Percentiles rank a stretch among this genome's conserved stretches.
These are phyloP conservation scores for Neonectria coccinea DNA, from an alignment of 2,329 filamentous ascomycete genomes.

Conservation along the genomic window DNA sequence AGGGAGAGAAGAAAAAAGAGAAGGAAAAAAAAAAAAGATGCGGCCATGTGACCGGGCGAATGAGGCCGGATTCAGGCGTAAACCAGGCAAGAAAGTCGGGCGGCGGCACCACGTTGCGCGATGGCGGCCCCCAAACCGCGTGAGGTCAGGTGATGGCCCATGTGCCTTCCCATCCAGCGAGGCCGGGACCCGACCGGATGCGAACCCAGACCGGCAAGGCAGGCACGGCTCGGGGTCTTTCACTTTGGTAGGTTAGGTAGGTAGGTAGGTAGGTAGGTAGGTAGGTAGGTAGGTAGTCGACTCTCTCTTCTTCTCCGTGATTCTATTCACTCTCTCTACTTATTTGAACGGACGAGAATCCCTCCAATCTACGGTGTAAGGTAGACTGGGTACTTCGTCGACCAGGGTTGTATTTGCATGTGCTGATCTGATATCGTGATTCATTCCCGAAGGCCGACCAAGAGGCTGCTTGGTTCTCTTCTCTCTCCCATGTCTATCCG, in stretches of 20 bases:
- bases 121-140: conserved; percentile 23
- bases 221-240: neutral
- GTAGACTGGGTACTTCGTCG: neutral
- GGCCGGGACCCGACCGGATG: conserved; percentile 1
- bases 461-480: too few relatives aligned
- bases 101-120: conserved; percentile 26
- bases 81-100: conserved; percentile 4
- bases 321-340: conserved; percentile 2
- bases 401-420: neutral
- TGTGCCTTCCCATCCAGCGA: neutral
- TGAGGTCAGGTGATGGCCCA: conserved; percentile 32
- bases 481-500: neutral
- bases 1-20: neutral
- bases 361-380: neutral
- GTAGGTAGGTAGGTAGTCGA: too few relatives aligned
- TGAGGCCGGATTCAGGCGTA: neutral
- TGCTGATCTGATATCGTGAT: neutral
- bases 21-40: neutral
- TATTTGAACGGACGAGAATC: neutral
- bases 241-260: too few relatives aligned
- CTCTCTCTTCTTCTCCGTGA: neutral
- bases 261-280: too few relatives aligned
- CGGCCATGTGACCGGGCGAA: conserved; percentile 19
- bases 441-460: neutral
- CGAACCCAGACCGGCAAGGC: neutral